These are phyloP conservation scores for Colletotrichum lentis DNA, from an alignment of 2,329 filamentous ascomycete genomes.

Conservation along the genomic window DNA sequence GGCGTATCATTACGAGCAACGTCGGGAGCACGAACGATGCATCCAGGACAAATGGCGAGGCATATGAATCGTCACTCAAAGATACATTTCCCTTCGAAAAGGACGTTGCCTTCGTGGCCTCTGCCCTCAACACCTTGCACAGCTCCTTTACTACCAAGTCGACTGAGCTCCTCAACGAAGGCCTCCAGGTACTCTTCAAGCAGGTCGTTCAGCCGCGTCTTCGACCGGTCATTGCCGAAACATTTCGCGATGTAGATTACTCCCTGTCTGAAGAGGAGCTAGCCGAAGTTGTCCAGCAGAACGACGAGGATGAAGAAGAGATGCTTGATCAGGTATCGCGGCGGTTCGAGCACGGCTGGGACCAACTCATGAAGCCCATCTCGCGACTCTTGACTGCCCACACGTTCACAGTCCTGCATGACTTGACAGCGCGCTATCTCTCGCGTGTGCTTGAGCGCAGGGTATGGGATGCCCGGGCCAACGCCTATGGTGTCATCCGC, in stretches of 20 bases:
- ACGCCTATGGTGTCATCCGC: slow-evolving; percentile 80
- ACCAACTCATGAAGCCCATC: slow-evolving; percentile 83
- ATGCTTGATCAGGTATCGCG: slow-evolving; percentile 74
- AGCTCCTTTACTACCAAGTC: slow-evolving; percentile 79
- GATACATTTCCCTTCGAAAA: slow-evolving; percentile 82
- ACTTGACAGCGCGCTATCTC: slow-evolving; percentile 77
- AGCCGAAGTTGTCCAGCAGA: slow-evolving; percentile 61
- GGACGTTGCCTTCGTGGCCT: slow-evolving; percentile 74
- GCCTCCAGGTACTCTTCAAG: slow-evolving; percentile 84
- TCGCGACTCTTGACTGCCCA: slow-evolving; percentile 81
- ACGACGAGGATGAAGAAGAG: slow-evolving; percentile 62
- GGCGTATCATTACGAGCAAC: slow-evolving; percentile 79
- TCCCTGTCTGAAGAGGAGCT: slow-evolving; percentile 70
- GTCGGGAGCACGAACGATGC: slow-evolving; percentile 57
- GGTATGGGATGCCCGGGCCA: slow-evolving; percentile 81
- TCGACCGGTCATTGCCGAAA: slow-evolving; percentile 83
- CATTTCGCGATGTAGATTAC: slow-evolving; percentile 94
- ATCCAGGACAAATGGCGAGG: slow-evolving; percentile 43
- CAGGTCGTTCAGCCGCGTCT: slow-evolving; percentile 87
- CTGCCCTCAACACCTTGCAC: slow-evolving; percentile 73
- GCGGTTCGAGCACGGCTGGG: slow-evolving; percentile 87
- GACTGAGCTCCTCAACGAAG: slow-evolving; percentile 82
- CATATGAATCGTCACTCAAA: slow-evolving; percentile 57
- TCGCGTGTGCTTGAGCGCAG: slow-evolving; percentile 85
- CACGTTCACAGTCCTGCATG: slow-evolving; percentile 79